Evolutionary conservation across 164 flowering plant genomes (phyloP), one percentile per base, ranked within the genome.

Genomic region (Echeveria elegans): DNA sequence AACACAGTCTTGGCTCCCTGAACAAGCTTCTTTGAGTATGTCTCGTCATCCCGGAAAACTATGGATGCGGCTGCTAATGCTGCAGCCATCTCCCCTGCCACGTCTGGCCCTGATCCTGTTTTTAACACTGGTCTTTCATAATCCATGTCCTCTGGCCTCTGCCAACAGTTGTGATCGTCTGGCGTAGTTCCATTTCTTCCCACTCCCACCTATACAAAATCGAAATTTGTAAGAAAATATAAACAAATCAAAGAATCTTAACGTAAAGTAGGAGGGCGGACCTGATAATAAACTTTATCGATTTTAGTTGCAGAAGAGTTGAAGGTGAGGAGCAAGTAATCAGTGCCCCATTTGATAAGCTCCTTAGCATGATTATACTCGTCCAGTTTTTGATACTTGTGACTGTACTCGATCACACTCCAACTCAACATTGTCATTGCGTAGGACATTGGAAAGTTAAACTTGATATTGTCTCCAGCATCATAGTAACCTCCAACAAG

Each of bases 271-370:
- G 24, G 30, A 64, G 10, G 8, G 3, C 10, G 26, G 64, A 85
- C 97, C 83, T 88, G 97, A 69, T 75, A 68, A 50, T 78, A 81
- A 29, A 92, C 72, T 52, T 82, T 73, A 73, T 83, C 73, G 56
- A 87, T 85, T 53, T 62, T 80, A 48, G 82, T 71, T 50, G 96
- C 84, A 12, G 86, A 66, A 48, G 82, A 78, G 67, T 92, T 89
- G 88, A 89, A 89, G 65, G 95, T 89, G 0, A 65, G 61, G 72
- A 92, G 93, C 58, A 92, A 68, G 73, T 92, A 92, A 72, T 92
- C 96, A 2, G 88, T 86, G 15, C 98, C 98, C 96, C 98, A 88
- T 70, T 86, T 88, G 82, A 92, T 87, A 72, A 89, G 79, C 2
- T 88, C 93, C 36, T 81, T 69, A 11, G 76, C 71, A 50, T 92